Percentiles rank a stretch among this genome's conserved stretches.
phyloP scores from a whole-genome alignment of 768 basidiomycete genomes.

The Lentinula detonsa region DNA sequence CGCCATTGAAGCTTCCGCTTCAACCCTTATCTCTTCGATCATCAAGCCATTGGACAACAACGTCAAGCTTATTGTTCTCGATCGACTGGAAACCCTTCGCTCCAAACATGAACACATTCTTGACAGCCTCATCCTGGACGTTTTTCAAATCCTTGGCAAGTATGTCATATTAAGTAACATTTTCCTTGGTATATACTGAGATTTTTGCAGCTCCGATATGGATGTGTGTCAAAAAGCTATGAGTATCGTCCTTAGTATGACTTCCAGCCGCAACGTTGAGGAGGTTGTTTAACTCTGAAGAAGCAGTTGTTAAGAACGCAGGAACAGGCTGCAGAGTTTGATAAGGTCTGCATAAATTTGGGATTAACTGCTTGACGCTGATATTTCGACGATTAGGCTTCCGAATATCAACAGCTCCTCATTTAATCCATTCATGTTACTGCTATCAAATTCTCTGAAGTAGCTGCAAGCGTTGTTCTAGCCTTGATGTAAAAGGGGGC shows the following conservation, averaged over 20 bases:
- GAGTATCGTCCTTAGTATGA: constrained; percentile 85
- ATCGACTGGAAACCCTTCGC: constrained; percentile 78
- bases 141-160: constrained; percentile 87
- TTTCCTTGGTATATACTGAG: background rate
- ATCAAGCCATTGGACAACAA: constrained; percentile 98
- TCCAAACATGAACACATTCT: constrained; percentile 84
- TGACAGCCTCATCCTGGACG: constrained; percentile 91
- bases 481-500: too few relatives aligned
- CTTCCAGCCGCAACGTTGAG: constrained; percentile 93
- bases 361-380: background rate
- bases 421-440: too few relatives aligned
- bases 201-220: constrained; percentile 70
- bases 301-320: constrained; percentile 95
- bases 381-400: constrained; percentile 42
- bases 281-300: constrained; percentile 96
- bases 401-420: constrained; percentile 97
- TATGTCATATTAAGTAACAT: constrained; percentile 16
- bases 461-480: too few relatives aligned
- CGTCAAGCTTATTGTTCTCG: constrained; percentile 95
- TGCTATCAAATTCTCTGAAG: too few relatives aligned
- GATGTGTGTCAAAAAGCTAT: constrained; percentile 94
- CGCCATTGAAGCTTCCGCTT: constrained; percentile 71
- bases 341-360: constrained; percentile 55
- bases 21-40: constrained; percentile 81
- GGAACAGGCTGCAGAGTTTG: constrained; percentile 66